Base-by-base conservation (phyloP, 2,329 filamentous ascomycete species). In the Sporothrix pallida region DNA sequence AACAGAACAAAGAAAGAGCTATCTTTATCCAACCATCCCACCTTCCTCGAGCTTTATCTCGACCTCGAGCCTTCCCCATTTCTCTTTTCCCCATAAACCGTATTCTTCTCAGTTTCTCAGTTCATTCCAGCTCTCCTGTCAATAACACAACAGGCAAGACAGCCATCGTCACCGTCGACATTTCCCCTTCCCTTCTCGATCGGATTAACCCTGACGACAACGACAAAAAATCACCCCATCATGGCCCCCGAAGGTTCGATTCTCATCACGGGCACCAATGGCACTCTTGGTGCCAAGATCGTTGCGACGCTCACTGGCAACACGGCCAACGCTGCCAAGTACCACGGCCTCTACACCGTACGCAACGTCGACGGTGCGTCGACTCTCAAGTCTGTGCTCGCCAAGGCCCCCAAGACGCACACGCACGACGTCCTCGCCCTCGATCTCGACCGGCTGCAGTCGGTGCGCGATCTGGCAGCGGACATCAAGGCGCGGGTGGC, bases 401-500 rank as follows among this genome's bases (percentile, higher is more conserved):
- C 13, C n/a, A 74, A 73, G 42, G 63, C 72, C 9, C 62, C 58
- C 13, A 17, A 70, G 23, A 46, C 44, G n/a, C 73, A 75, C 52
- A 26, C 17, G 2, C 62, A 76, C 54, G 77, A 79, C 3, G 67
- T 76, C 3, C 26, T 78, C 6, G 31, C 71, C 2, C 68, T 78
- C 12, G 76, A 78, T 37, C 73, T 78, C 17, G 52, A 65, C 31
- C 37, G 62, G 3, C 71, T 78, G 20, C 65, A 71, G 2, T 70
- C 65, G 17, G 76, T 77, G 26, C 78, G 77, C 12, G 72, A 60
- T 1, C 23, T 74, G 13, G 77, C 77, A 5, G 63, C 67, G 12
- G 62, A 37, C 15, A 75, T 78, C 70, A 77, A 77, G 48, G 37
- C 46, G 2, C 74, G 75, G 0, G 75, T 79, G 3, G 72, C 76